A percentile compares a stretch with the other conserved stretches of the same genome.
These are phyloP conservation scores for Coemansia sp. DNA, from an alignment of 192 early-diverging fungal species.

Conservation along the genomic window DNA sequence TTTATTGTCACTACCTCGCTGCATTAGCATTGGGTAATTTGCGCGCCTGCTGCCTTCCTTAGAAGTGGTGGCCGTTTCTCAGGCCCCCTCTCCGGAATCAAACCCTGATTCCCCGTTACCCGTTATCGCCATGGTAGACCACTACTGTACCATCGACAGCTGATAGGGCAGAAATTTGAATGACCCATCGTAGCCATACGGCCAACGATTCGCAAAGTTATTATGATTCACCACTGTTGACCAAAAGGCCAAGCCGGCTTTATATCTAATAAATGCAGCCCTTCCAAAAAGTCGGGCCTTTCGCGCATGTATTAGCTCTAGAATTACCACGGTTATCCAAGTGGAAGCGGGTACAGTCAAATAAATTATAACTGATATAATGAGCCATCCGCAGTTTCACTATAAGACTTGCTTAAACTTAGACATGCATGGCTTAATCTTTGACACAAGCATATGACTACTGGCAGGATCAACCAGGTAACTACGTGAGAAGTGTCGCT, in stretches of 20 bases:
- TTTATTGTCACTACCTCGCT: conserved; percentile 59
- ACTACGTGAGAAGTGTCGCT: not conserved
- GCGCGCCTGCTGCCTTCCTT: conserved; percentile 65
- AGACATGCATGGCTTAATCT: conserved; percentile 78
- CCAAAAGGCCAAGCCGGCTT: conserved; percentile 54
- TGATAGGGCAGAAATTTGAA: conserved; percentile 89
- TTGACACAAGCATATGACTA: conserved; percentile 78
- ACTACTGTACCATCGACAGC: conserved; percentile 78
- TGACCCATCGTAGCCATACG: conserved; percentile 72
- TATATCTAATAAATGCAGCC: conserved; percentile 75
- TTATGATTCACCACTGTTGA: conserved; percentile 64
- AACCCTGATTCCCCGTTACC: conserved; percentile 74
- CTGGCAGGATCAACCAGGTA: conserved; percentile 79
- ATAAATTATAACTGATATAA: conserved; percentile 87
- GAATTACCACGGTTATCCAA: conserved; percentile 83
- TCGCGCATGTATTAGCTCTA: conserved; percentile 73
- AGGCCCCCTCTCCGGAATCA: conserved; percentile 59
- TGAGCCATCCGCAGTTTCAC: conserved; percentile 81
- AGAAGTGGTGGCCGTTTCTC: conserved; percentile 65
- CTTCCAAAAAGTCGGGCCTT: conserved; percentile 67
- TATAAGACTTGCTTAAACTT: conserved; percentile 68
- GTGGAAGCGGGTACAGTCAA: conserved; percentile 70
- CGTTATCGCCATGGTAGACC: conserved; percentile 76
- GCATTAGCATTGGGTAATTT: conserved; percentile 58
- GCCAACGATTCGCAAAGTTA: conserved; percentile 75